Evolutionary conservation across 805 yeast genomes (phyloP), one percentile per base, ranked within the genome.

Genomic region (Metschnikowia amazonensis): DNA sequence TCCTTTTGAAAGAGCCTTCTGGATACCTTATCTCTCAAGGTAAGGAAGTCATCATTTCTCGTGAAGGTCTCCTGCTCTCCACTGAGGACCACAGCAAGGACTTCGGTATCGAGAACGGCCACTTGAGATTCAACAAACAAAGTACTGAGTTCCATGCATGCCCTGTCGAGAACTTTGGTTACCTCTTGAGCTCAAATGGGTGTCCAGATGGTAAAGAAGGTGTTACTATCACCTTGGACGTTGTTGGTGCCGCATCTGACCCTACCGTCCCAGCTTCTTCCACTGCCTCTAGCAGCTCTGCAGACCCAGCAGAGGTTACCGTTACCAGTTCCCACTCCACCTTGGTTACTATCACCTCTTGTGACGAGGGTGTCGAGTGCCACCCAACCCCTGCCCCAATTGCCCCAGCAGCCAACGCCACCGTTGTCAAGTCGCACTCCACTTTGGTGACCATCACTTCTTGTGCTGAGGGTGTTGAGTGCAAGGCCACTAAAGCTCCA

Each of bases 1-100:
- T 60, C 50, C 38, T 41, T 43, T 65, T 66, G 54, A 47, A 53
- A 36, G 64, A 62, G 42, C 70, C 71, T 29, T 48, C 59, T 40
- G 70, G 70, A 10, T 64, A 52, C 55, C 48, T 59, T 18, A 33
- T 48, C n/a, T 54, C 55, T 42, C 50, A 46, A 32, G 66, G 60
- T 33, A 31, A 55, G 32, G 52, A 54, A 44, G 50, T 63, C n/a
- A 30, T 45, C 18, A 37, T 52, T 25, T 39, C 46, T 33, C 49
- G 54, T 1, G 48, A 46, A 1, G 63, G 64, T 39, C 45, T 60
- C 20, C 28, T 16, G 16, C 46, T 54, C 27, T 45, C 53, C 17
- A 46, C 43, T 39, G 23, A 52, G 41, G 49, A 54, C 16, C 62
- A 60, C 31, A 56, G 66, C 25, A 58, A 53, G 44, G 60, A 52